phyloP scores from a whole-genome alignment of 2,329 filamentous ascomycete genomes.

The Ophiocordyceps camponoti-floridani region DNA sequence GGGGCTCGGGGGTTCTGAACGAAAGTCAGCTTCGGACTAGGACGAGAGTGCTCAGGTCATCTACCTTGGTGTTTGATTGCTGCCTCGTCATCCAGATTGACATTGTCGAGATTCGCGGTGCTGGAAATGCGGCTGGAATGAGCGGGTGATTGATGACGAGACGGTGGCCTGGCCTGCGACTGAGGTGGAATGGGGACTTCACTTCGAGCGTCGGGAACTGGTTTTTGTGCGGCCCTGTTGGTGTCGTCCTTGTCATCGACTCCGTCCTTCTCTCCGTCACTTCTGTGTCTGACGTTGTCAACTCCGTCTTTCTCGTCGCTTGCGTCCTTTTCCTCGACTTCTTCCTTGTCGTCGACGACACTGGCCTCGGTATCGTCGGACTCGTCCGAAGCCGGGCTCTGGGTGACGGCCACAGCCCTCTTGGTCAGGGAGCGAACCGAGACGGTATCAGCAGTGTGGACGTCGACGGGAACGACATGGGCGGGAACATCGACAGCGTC shows the following conservation, averaged over 20 bases:
- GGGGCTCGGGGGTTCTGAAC: constrained; percentile 14
- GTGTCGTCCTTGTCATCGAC: constrained; percentile 1
- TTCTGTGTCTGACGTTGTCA: constrained; percentile 1
- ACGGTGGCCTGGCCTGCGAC: constrained; percentile 5
- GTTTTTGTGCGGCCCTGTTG: not conserved
- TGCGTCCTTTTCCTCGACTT: constrained; percentile 1
- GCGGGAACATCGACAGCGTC: constrained; percentile 67
- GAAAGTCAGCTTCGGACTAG: constrained; percentile 5
- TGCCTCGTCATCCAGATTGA: constrained; percentile 48
- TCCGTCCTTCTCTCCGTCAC: not conserved
- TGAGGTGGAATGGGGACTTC: constrained; percentile 2
- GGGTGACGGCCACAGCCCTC: constrained; percentile 18
- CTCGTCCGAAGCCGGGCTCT: constrained; percentile 10
- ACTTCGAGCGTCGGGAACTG: not conserved
- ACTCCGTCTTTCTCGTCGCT: not conserved
- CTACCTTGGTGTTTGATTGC: constrained; percentile 15
- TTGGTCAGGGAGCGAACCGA: constrained; percentile 47
- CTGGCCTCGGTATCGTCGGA: constrained; percentile 5
- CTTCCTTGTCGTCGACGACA: not conserved
- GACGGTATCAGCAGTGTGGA: constrained; percentile 21
- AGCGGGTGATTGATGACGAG: constrained; percentile 17
- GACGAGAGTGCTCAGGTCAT: no score
- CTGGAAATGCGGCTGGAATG: constrained; percentile 26
- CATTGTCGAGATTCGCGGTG: constrained; percentile 34
- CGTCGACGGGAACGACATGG: not conserved